Conservation (phyloP, 208 protist genomes). For the Borovskyia barvae region DNA sequence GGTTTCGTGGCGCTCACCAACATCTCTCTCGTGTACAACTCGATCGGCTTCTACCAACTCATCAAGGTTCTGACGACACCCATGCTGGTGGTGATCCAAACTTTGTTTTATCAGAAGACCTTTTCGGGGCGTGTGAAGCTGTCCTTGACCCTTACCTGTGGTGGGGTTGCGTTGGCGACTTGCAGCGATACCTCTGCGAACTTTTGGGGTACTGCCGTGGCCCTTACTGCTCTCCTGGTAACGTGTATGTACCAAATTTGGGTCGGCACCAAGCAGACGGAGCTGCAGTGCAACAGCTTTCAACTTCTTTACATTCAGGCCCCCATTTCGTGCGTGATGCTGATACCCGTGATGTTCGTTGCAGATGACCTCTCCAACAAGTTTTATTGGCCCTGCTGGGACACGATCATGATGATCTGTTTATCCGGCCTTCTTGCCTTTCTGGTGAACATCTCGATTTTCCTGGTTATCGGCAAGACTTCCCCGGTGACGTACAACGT, state of each 20-base stretch:
- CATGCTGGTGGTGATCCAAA: constrained; percentile 68
- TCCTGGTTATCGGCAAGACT: constrained; percentile 86
- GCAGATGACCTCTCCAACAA: constrained; percentile 32
- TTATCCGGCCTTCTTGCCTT: constrained; percentile 70
- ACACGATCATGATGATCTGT: constrained; percentile 33
- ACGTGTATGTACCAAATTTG: constrained; percentile 89
- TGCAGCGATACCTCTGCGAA: constrained; percentile 75
- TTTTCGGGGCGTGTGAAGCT: constrained; percentile 49
- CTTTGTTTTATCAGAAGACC: constrained; percentile 46
- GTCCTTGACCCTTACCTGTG: constrained; percentile 50
- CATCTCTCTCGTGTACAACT: constrained; percentile 85
- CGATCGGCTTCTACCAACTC: constrained; percentile 90
- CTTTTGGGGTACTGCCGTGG: constrained; percentile 59
- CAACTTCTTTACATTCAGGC: constrained; percentile 89
- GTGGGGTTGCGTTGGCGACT: constrained; percentile 70
- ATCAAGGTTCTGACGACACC: constrained; percentile 79
- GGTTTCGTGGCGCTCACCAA: constrained; percentile 90
- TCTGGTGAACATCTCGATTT: constrained; percentile 88
- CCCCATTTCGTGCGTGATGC: constrained; percentile 69
- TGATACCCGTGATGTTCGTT: constrained; percentile 56
- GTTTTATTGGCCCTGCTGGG: constrained; percentile 26
- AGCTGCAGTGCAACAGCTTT: constrained; percentile 69
- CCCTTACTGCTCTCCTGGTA: constrained; percentile 55
- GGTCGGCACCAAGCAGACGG: constrained; percentile 84
- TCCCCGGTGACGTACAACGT: constrained; percentile 89